These are phyloP conservation scores for Punica granatum DNA, from an alignment of 345 rosid genomes.

Conservation along the genomic window DNA sequence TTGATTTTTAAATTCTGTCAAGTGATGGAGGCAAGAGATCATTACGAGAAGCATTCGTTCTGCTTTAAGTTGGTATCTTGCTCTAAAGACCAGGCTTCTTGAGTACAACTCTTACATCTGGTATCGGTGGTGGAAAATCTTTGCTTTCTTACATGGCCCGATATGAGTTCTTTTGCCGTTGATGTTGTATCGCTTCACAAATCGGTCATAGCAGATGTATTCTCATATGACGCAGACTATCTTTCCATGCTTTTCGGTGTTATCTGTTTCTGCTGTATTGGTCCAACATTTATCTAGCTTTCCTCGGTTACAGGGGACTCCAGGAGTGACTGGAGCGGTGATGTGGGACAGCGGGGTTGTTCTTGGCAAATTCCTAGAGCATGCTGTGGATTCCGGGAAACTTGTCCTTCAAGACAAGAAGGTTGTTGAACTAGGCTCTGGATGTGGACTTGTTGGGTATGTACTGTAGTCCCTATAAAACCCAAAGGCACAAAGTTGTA, in stretches of 20 bases:
- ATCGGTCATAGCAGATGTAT: neutral
- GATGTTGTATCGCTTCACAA: neutral
- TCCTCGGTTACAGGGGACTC: constrained; percentile 32
- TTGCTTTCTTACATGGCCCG: neutral
- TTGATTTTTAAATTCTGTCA: neutral
- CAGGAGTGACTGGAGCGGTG: constrained; percentile 90
- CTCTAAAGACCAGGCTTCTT: no score
- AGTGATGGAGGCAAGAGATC: neutral
- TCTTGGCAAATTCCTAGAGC: constrained; percentile 82
- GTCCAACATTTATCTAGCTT: neutral
- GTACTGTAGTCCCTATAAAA: constrained; percentile 6
- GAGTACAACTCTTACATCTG: no score
- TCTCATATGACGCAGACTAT: neutral
- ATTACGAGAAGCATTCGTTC: neutral
- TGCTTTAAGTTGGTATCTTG: neutral
- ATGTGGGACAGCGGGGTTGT: constrained; percentile 96
- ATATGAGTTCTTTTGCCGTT: neutral
- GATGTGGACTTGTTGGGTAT: constrained; percentile 96
- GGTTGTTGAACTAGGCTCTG: constrained; percentile 79
- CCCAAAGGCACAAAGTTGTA: neutral
- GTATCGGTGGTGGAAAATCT: neutral
- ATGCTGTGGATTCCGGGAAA: constrained; percentile 65
- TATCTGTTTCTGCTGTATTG: neutral
- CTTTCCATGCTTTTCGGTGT: neutral
- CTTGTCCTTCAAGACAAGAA: constrained; percentile 71